These are phyloP conservation scores for Coccomyxa subellipsoidea DNA, from an alignment of 163 green algal genomes.

Conservation along the genomic window DNA sequence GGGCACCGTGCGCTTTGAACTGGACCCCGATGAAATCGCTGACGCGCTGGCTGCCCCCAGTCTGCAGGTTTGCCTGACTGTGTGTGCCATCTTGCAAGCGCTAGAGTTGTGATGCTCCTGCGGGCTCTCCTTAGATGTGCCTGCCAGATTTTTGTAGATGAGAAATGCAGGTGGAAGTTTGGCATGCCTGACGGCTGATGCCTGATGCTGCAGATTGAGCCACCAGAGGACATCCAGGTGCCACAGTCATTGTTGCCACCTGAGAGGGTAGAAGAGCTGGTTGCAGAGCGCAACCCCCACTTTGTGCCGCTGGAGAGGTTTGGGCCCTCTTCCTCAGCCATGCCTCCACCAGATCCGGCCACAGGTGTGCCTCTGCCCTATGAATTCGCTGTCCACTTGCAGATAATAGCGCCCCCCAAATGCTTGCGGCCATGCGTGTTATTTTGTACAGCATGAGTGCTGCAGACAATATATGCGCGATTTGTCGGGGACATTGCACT, in stretches of 20 bases:
- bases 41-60: constrained; percentile 51
- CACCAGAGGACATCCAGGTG: constrained; percentile 76
- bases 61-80: constrained; percentile 50
- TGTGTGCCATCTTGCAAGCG: too few species aligned
- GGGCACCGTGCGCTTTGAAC: constrained; percentile 71
- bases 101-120: too few species aligned
- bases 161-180: too few species aligned
- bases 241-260: constrained; percentile 74
- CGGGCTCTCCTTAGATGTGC: too few species aligned
- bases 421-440: too few species aligned
- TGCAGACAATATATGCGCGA: too few species aligned
- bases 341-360: background rate
- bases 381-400: too few species aligned
- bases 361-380: constrained; percentile 2
- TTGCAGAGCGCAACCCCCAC: constrained; percentile 54
- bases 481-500: too few species aligned
- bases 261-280: constrained; percentile 53
- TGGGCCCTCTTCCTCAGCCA: background rate
- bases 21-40: constrained; percentile 61
- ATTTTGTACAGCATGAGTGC: too few species aligned
- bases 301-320: constrained; percentile 65
- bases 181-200: too few species aligned
- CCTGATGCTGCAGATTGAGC: constrained; percentile 38
- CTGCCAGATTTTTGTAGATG: too few species aligned
- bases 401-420: too few species aligned